phyloP scores from a whole-genome alignment of 2,329 filamentous ascomycete genomes.

The Ambrosiella beaveri region DNA sequence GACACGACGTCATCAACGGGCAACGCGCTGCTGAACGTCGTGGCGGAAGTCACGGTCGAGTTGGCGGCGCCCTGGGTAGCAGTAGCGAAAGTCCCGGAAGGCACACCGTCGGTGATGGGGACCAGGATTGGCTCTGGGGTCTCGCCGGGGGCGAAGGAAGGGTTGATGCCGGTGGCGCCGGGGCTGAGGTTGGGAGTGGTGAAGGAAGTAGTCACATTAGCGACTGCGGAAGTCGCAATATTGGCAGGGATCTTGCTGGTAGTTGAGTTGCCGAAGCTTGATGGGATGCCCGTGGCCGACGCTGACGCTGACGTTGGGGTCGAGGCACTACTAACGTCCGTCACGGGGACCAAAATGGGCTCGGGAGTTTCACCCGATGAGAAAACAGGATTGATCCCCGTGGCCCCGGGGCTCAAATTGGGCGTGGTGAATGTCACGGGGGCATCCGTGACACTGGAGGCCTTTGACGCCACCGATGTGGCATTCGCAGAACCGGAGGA shows the following conservation, averaged over 20 bases:
- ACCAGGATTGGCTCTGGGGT: constrained; percentile 8
- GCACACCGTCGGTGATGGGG: background rate
- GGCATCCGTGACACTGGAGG: background rate
- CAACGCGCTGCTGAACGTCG: background rate
- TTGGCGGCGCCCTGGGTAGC: background rate
- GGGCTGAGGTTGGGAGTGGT: background rate
- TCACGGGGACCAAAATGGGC: background rate
- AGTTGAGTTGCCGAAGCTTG: background rate
- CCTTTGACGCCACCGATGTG: background rate
- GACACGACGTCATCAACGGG: background rate
- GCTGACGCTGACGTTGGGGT: background rate
- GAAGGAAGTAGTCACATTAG: background rate
- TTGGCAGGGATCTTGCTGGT: background rate
- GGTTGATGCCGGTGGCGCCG: background rate
- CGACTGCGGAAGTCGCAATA: background rate
- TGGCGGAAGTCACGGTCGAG: background rate
- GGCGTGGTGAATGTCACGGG: background rate
- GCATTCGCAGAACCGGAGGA: background rate
- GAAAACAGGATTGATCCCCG: constrained; percentile 3
- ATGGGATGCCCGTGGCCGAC: background rate
- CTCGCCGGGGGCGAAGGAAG: background rate
- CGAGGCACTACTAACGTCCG: background rate
- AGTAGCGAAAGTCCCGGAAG: background rate
- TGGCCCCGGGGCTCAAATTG: background rate
- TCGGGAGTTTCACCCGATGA: constrained; percentile 1